A percentile compares a stretch with the other conserved stretches of the same genome.
Evolutionary conservation across 768 basidiomycete genomes (phyloP).

Genomic region (Mycena belliarum): DNA sequence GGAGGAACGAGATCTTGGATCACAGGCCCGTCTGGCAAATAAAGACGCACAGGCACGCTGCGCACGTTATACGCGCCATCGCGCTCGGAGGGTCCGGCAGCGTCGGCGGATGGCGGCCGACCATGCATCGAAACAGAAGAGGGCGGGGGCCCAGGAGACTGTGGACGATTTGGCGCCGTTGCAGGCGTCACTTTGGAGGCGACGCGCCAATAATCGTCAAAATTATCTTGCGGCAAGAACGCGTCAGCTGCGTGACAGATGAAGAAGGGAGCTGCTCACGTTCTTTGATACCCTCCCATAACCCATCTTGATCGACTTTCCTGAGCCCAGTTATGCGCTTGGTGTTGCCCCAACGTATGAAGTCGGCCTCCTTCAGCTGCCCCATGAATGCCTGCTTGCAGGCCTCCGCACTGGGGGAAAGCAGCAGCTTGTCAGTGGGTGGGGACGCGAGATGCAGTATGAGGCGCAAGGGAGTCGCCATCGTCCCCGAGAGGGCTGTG

Average conservation of each 20-base stretch:
- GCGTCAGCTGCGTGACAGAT: slow-evolving; percentile 1
- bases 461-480: slow-evolving; percentile 67
- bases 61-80: slow-evolving; percentile 88
- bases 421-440: slow-evolving; percentile 81
- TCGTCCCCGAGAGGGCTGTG: slow-evolving; percentile 39
- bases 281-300: slow-evolving; percentile 96
- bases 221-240: slow-evolving; percentile 70
- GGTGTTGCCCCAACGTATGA: slow-evolving; percentile 94
- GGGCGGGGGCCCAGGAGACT: slow-evolving; percentile 53
- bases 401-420: slow-evolving; percentile 78
- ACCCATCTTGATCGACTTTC: slow-evolving; percentile 90
- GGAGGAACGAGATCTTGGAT: slow-evolving; percentile 90
- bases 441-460: slow-evolving; percentile 87
- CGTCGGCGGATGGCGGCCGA: slow-evolving; percentile 67
- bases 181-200: slow-evolving; percentile 92
- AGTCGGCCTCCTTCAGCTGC: slow-evolving; percentile 95
- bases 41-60: slow-evolving; percentile 86
- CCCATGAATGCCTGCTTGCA: slow-evolving; percentile 96
- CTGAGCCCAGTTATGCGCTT: slow-evolving; percentile 89
- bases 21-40: slow-evolving; percentile 88
- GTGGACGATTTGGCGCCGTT: slow-evolving; percentile 59
- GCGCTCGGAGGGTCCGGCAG: slow-evolving; percentile 53
- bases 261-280: slow-evolving; percentile 56
- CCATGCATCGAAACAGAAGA: slow-evolving; percentile 62
- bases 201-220: slow-evolving; percentile 92